These are phyloP conservation scores for Metarhizium guizhouense DNA, from an alignment of 2,329 filamentous ascomycete genomes.

Conservation along the genomic window DNA sequence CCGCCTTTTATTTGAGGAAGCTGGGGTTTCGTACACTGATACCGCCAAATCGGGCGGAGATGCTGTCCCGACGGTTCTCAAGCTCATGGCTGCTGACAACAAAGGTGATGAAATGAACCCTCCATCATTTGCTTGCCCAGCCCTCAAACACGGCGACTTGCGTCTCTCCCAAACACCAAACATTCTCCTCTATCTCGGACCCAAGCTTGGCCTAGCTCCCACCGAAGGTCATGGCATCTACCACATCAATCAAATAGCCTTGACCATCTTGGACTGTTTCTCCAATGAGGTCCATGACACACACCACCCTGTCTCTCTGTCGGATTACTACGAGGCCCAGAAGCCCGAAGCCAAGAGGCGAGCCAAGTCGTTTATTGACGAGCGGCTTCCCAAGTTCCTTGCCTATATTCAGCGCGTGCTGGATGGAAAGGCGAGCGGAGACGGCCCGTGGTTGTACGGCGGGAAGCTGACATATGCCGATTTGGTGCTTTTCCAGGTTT, in stretches of 20 bases:
- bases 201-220: slow-evolving; percentile 46
- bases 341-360: slow-evolving; percentile 54
- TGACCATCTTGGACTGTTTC: slow-evolving; percentile 64
- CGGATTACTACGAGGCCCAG: slow-evolving; percentile 65
- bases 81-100: slow-evolving; percentile 35
- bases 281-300: slow-evolving; percentile 66
- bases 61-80: slow-evolving; percentile 42
- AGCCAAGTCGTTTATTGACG: slow-evolving; percentile 47
- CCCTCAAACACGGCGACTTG: slow-evolving; percentile 53
- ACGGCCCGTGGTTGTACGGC: slow-evolving; percentile 58
- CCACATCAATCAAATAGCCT: slow-evolving; percentile 51
- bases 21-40: slow-evolving; percentile 56
- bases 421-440: slow-evolving; percentile 41
- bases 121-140: slow-evolving; percentile 57
- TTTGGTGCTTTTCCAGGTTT: slow-evolving; percentile 61
- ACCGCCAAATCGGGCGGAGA: slow-evolving; percentile 27
- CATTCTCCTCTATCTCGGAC: slow-evolving; percentile 63
- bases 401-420: slow-evolving; percentile 62
- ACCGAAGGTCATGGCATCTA: slow-evolving; percentile 35
- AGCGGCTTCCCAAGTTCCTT: slow-evolving; percentile 63
- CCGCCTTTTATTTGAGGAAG: slow-evolving; percentile 64
- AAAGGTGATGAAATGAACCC: slow-evolving; percentile 48
- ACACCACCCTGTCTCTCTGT: slow-evolving; percentile 59
- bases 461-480: slow-evolving; percentile 61
- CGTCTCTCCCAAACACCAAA: slow-evolving; percentile 61